These are phyloP conservation scores for Gamsiella multidivaricata DNA, from an alignment of 192 early-diverging fungal genomes.

Conservation along the genomic window DNA sequence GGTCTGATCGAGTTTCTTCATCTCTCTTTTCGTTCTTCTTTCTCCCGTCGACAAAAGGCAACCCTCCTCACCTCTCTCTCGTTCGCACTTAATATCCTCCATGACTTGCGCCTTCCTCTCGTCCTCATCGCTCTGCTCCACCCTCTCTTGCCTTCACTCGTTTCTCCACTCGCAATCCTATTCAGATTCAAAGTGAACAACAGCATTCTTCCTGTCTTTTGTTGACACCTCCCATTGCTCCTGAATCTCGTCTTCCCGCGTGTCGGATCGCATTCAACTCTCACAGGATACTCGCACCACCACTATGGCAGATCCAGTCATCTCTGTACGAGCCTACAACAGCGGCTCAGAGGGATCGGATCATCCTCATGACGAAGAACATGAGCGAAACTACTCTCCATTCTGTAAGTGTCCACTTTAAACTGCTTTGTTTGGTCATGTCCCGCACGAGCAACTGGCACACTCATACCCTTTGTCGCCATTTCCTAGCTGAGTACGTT, in stretches of 20 bases:
- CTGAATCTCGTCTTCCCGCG: background rate
- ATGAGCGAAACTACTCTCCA: slow-evolving; percentile 32
- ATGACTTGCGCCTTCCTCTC: slow-evolving; percentile 14
- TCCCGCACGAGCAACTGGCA: too few relatives aligned
- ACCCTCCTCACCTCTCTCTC: background rate
- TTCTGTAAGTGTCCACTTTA: slow-evolving; percentile 24
- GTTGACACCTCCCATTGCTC: background rate
- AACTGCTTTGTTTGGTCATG: too few relatives aligned
- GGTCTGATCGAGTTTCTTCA: background rate
- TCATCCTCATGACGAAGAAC: slow-evolving; percentile 43
- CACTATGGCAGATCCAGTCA: slow-evolving; percentile 31
- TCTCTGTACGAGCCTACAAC: slow-evolving; percentile 24
- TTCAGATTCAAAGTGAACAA: slow-evolving; percentile 15
- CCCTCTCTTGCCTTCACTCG: slow-evolving; percentile 1
- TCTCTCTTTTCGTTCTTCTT: background rate
- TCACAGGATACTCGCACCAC: background rate
- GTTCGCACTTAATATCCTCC: slow-evolving; percentile 2
- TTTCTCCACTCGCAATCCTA: slow-evolving; percentile 10
- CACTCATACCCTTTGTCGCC: background rate
- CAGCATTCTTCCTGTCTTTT: background rate
- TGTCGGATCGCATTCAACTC: background rate
- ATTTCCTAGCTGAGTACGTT: slow-evolving; percentile 44
- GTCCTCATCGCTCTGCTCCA: background rate
- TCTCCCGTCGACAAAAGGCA: background rate
- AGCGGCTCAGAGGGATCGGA: slow-evolving; percentile 45